Base-by-base conservation (phyloP, 1,284 basidiomycete species). In the Trichosporon asahii region DNA sequence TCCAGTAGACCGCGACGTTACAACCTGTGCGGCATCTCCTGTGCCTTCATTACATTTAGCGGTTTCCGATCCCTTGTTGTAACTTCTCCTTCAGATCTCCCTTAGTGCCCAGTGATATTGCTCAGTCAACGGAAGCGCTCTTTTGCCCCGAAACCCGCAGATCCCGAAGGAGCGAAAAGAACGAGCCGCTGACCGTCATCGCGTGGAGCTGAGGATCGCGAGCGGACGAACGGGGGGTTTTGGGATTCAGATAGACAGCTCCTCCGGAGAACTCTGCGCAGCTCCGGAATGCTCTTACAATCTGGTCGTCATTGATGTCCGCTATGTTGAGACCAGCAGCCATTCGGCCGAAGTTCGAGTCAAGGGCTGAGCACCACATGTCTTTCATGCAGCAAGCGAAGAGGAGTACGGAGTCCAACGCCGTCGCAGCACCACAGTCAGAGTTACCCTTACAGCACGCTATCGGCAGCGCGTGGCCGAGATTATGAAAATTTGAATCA, bases 401-500 rank as follows among this genome's bases (percentile, higher is more conserved):
- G 49, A 53, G 49, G 49, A 53, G 49, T 53, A 53, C 49, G 49
- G 21, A 23, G 15, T 9, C 49, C 49, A 44, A 8, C 3, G n/a
- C 21, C 49, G 23, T 53, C 25, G 21, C 21, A 23, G 25, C 23
- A 11, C 3, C 14, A 12, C 35, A 37, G 11, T 37, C 11, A 37
- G 21, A n/a, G 49, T 53, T 21, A 53, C 49, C 49, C 49, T 25
- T 53, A 53, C 49, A 53, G 23, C 49, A 53, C 49, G 21, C 21
- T 53, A 53, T 53, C 49, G 49, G 49, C 49, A 53, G 49, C 2
- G 49, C 49, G 49, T 53, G 49, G 49, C 49, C 49, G 49, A 53
- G 49, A 53, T 53, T 53, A 53, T 53, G 49, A 53, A 53, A 53
- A 53, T 53, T 53, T 53, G 49, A 53, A 53, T 53, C 49, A 53